Evolutionary conservation across 441 rosid species (phyloP).

Genomic region (Flueggea neowawraea): DNA sequence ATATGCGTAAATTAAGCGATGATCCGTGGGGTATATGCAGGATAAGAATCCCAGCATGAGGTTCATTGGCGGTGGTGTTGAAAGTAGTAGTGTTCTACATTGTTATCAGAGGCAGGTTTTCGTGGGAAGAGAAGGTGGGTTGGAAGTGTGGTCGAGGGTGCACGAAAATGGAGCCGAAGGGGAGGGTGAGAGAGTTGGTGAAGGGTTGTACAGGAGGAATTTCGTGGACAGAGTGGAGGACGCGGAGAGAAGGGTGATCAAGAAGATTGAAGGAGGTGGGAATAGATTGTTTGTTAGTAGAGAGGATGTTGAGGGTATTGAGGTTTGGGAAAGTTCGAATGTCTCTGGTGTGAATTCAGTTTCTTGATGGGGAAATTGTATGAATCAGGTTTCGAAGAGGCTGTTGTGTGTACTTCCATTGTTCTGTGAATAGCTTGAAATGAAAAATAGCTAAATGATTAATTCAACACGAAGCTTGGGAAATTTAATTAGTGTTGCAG

Average conservation of each 20-base stretch:
- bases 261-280: constrained; percentile 77
- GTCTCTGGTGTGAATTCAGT: constrained; percentile 28
- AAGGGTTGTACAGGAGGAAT: constrained; percentile 50
- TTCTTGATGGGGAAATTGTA: neutral
- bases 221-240: constrained; percentile 70
- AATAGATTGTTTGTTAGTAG: constrained; percentile 77
- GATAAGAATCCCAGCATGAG: constrained; percentile 61
- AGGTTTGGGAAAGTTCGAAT: constrained; percentile 82
- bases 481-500: no score
- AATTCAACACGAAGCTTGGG: no score
- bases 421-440: no score
- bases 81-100: constrained; percentile 41
- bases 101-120: constrained; percentile 78
- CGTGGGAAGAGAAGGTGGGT: constrained; percentile 65
- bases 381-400: neutral
- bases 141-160: constrained; percentile 88
- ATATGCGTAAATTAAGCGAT: constrained; percentile 66
- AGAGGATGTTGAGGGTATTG: constrained; percentile 68
- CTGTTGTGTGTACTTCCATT: neutral
- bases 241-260: constrained; percentile 58
- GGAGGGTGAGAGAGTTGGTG: constrained; percentile 8
- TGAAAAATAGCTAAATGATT: no score
- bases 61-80: constrained; percentile 17
- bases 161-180: constrained; percentile 12
- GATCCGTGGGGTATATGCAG: constrained; percentile 86